Evolutionary conservation across 306 rosid species (phyloP), one percentile per base, ranked within the genome.

Genomic region (Parietaria judaica): DNA sequence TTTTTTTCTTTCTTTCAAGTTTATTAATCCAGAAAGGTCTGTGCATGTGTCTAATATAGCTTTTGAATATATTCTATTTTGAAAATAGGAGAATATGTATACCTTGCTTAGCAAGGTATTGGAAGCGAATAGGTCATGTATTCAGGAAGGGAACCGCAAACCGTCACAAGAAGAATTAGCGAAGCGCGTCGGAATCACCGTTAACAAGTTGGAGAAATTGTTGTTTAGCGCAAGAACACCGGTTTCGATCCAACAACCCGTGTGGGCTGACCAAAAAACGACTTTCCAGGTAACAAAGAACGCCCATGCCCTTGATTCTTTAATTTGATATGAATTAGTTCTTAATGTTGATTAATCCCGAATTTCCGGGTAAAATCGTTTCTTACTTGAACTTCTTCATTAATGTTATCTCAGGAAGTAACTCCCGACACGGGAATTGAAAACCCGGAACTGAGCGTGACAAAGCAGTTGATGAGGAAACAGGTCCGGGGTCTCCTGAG

Each of bases 151-250:
- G 63, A 85, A 87, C 67, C 79, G 59, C 63, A 72, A 48, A 61
- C 98, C 96, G 51, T 74, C 78, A 52, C 88, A 75, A 73, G 96
- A 87, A 78, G 96, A 91, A 58, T 50, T 91, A 66, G 96, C 98
- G 53, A 56, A 17, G 47, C 73, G 73, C 39, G 84, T 80, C 57
- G 95, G 86, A 71, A 86, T 91, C 58, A 78, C 95, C 6, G 77
- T 79, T 23, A 90, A 85, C 44, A 91, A 74, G 88, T 72, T 87
- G 78, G 86, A 79, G 55, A 76, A 66, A 65, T 75, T 85, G 75
- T 65, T 82, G 46, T 80, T 37, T 70, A 60, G 69, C 62, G 72
- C 95, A 39, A 85, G 96, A 81, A 74, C 61, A 54, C 95, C 98
- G 4, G 76, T 84, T 66, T 91, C 98, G 6, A 83, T 91, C 87